Evolutionary conservation across 1,139 yeast species (phyloP), one percentile per base, ranked within the genome.

Genomic region (Debaryomyces nepalensis): DNA sequence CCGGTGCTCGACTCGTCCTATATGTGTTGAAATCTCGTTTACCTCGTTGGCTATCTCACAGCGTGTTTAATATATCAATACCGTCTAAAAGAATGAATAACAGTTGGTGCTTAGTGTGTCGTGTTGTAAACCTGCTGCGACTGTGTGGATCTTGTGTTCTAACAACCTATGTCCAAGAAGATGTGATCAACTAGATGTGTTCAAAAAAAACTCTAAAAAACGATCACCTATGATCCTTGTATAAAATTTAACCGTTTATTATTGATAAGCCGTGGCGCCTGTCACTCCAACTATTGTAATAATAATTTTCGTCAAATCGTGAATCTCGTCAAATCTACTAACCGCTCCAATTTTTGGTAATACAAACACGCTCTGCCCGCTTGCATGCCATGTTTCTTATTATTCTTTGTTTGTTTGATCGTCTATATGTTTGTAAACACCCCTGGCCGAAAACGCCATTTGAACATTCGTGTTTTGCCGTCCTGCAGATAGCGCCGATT

Each of bases 31-130:
- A 16, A 16, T 21, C 32, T 29, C 32, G 32, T 16, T 19, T 29
- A 29, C 32, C 32, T 29, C 32, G 18, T 10, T 29, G 12, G 14
- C 22, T 29, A 18, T 29, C 4, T 22, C 24, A 22, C 24, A 18
- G n/a, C 18, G 21, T 8, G 11, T 29, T 16, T 8, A n/a, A 24
- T 15, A 18, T 14, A 22, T 18, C 14, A 24, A 33, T 15, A 23
- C 9, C 21, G 22, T 24, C 21, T 21, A 37, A 37, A 43, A 34
- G 46, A 43, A 40, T 40, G 46, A 43, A 43, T 43, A 40, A 20
- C 37, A 43, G 46, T 43, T 43, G 46, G 46, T 43, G 32, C 8
- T 22, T 10, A 24, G 37, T 20, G 18, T 24, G 37, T 34, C 11
- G 29, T 34, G 29, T 26, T 26, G 19, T 20, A 12, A 19, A 11